Evolutionary conservation across 371 early-diverging fungal species (phyloP), one percentile per base, ranked within the genome.

Genomic region (Circinella umbellata): DNA sequence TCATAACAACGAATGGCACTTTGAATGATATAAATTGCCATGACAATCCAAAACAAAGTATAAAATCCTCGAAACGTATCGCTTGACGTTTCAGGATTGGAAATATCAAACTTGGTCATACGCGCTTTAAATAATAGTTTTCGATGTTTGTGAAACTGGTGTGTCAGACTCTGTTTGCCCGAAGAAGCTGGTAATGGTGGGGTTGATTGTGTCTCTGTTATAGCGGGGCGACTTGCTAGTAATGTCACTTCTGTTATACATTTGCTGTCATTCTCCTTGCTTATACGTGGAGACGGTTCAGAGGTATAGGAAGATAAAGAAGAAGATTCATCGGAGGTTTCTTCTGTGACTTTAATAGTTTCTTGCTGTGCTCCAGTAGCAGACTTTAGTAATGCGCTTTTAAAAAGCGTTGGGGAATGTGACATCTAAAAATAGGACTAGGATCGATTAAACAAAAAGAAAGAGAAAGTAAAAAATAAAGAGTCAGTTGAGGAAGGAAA

Each of bases 11-110:
- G 76, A 18, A 91, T 84, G 35, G 92, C 71, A 3, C 92, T 89
- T 62, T 90, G 90, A 20, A 94, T 66, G 7, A 92, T 84, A 72
- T 93, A 95, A 62, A 91, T 87, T 15, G 88, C 92, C 86, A 95
- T 92, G 37, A 89, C 87, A 37, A 95, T 88, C 97, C 97, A 98
- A 79, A 97, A 97, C 10, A 97, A 82, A 0, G 92, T 92, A 69
- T 94, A 93, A 68, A 97, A 95, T 1, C 98, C 97, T n/a, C 94
- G 88, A 76, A 90, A 89, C 9, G 86, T 77, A 62, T 85, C 85
- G 47, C 86, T 83, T 8, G 78, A 78, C 4, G 76, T 74, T 17
- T 82, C 80, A 47, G 82, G 76, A 53, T 82, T 80, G 5, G 83
- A 74, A 18, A 79, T 62, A 69, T 85, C 85, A 67, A 85, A 80